Evolutionary conservation across 164 flowering plant species (phyloP).

Genomic region (Berberis vulgaris): DNA sequence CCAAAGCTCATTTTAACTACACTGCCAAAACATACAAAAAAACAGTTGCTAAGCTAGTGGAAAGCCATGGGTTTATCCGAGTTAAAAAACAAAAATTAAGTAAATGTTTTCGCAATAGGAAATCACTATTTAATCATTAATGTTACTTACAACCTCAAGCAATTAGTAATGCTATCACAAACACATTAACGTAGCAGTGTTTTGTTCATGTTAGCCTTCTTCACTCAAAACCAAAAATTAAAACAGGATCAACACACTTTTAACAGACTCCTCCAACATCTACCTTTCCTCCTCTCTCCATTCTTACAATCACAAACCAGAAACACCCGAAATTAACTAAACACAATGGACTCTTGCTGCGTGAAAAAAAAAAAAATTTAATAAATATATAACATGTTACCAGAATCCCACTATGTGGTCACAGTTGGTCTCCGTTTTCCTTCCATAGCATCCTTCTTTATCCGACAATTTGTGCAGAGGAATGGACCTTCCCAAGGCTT

Average conservation of each 20-base stretch:
- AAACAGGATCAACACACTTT: slow-evolving; percentile 18
- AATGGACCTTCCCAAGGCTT: slow-evolving; percentile 81
- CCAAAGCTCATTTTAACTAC: too few relatives aligned
- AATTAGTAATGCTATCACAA: slow-evolving; percentile 31
- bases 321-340: slow-evolving; percentile 8
- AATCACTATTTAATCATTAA: slow-evolving; percentile 10
- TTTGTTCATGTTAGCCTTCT: slow-evolving; percentile 7
- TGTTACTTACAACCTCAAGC: slow-evolving; percentile 31
- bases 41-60: too few relatives aligned
- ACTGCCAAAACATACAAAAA: too few relatives aligned
- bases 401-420: slow-evolving; percentile 18
- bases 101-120: neutral
- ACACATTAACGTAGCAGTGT: slow-evolving; percentile 15
- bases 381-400: slow-evolving; percentile 16
- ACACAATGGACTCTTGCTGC: slow-evolving; percentile 26
- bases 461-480: slow-evolving; percentile 64
- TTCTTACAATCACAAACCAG: slow-evolving; percentile 17
- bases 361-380: slow-evolving; percentile 15
- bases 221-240: slow-evolving; percentile 12
- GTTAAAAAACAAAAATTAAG: too few relatives aligned
- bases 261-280: slow-evolving; percentile 15
- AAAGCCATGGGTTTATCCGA: too few relatives aligned
- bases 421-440: slow-evolving; percentile 54
- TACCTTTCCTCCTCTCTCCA: slow-evolving; percentile 16
- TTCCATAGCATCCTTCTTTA: slow-evolving; percentile 98